Evolutionary conservation across 345 rosid genomes (phyloP).

Genomic region (Populus euphratica): DNA sequence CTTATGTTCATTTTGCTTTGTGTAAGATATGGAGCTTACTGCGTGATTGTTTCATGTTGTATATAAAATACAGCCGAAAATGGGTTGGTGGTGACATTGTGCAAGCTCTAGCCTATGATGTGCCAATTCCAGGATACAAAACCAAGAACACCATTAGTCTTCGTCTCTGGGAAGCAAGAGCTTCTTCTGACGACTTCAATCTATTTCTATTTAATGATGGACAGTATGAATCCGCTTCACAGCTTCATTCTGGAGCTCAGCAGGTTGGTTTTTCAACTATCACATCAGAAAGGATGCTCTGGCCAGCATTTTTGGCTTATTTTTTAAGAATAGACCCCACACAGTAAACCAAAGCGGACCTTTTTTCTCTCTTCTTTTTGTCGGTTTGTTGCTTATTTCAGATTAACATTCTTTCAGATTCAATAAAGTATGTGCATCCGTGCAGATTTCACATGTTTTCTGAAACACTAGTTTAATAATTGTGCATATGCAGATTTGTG

Average conservation of each 20-base stretch:
- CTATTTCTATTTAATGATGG: slow-evolving; percentile 93
- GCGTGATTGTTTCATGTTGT: slow-evolving; percentile 15
- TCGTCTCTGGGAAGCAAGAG: slow-evolving; percentile 98
- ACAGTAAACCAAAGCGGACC: too few species aligned
- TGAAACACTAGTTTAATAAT: neutral
- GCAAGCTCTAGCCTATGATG: slow-evolving; percentile 93
- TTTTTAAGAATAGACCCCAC: too few species aligned
- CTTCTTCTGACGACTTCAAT: slow-evolving; percentile 65
- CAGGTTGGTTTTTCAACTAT: slow-evolving; percentile 43
- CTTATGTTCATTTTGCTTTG: slow-evolving; percentile 5
- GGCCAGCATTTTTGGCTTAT: neutral
- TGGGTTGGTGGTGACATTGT: slow-evolving; percentile 87
- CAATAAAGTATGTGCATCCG: neutral
- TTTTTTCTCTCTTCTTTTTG: neutral
- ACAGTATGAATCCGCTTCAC: slow-evolving; percentile 85
- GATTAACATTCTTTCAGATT: neutral
- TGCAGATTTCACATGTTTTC: slow-evolving; percentile 4
- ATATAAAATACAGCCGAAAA: slow-evolving; percentile 50
- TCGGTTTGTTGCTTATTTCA: neutral
- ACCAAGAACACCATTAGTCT: slow-evolving; percentile 95
- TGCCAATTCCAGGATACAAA: slow-evolving; percentile 90
- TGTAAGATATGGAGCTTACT: neutral
- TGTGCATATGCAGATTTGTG: slow-evolving; percentile 64
- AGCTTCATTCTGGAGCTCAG: slow-evolving; percentile 75
- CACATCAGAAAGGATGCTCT: neutral